A percentile compares a stretch with the other conserved stretches of the same genome.
Evolutionary conservation across 1,139 yeast genomes (phyloP).

Genomic region (Pichia sp.): DNA sequence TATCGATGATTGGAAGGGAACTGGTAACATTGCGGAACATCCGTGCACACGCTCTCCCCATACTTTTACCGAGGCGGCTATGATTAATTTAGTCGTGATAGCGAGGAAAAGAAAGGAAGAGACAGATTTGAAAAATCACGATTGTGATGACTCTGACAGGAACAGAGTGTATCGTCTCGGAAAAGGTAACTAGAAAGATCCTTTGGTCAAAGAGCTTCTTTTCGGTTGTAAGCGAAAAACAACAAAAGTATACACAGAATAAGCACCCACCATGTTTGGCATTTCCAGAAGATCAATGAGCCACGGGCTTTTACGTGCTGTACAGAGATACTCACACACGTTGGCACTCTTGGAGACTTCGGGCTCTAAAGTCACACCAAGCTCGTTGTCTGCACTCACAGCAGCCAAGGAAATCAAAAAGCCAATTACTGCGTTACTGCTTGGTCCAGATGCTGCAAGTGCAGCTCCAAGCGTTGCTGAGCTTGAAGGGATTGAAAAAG

Average conservation of each 20-base stretch:
- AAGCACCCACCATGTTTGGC: constrained; percentile 6
- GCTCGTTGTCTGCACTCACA: constrained; percentile 59
- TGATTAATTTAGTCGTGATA: background rate
- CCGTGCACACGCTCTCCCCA: background rate
- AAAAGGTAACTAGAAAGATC: background rate
- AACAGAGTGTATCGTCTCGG: background rate
- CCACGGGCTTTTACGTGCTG: background rate
- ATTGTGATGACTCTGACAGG: background rate
- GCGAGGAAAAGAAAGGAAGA: background rate
- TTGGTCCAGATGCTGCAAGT: constrained; percentile 49
- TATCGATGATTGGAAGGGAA: too few relatives aligned
- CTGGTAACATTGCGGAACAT: background rate
- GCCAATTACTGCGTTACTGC: constrained; percentile 58
- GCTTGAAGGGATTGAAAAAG: constrained; percentile 41
- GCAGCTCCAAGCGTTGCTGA: constrained; percentile 39
- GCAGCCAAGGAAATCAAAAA: constrained; percentile 65
- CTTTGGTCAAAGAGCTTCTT: background rate
- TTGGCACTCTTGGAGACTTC: constrained; percentile 70
- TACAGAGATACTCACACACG: constrained; percentile 35
- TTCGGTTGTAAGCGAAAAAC: background rate
- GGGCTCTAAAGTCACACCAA: constrained; percentile 52
- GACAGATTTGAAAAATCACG: background rate
- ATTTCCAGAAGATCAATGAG: constrained; percentile 3
- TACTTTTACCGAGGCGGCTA: background rate
- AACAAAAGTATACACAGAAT: background rate